Base-by-base conservation (phyloP, 805 yeast species). In the Cyberlindnera euphorbiae region DNA sequence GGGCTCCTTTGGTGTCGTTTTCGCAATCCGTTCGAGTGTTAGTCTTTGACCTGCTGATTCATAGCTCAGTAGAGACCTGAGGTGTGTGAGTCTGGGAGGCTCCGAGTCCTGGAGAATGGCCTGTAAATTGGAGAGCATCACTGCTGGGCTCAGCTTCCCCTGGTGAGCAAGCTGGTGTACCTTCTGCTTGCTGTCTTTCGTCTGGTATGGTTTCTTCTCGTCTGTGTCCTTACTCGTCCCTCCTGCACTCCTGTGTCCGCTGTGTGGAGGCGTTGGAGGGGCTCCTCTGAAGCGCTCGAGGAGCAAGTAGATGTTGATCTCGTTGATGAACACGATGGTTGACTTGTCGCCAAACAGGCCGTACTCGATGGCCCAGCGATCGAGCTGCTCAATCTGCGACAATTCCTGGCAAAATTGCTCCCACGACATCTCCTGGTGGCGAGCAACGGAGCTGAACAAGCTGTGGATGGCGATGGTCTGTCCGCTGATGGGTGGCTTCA, bases 41-140 rank as follows among this genome's bases (percentile, higher is more conserved):
- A 77, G 55, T 4, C 43, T 46, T 14, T 56, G 58, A n/a, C 62
- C 60, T 2, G 78, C 65, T 1, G 71, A 59, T 13, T 63, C 58
- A 26, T 55, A 55, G n/a, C 48, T 38, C n/a, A 64, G 28, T 8
- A 51, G 28, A 2, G 35, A 12, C 19, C 42, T 18, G n/a, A 52
- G 31, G n/a, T 38, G 31, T 5, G n/a, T 14, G n/a, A 44, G 42
- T n/a, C 42, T 28, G 15, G 25, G 17, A 5, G 41, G 19, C 9
- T 44, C 43, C 8, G 32, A 10, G 3, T 41, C 30, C 12, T 13
- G 18, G 10, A 38, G 10, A 7, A 33, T 17, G 17, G 34, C 36
- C 23, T 26, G n/a, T 16, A 43, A 25, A 7, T 39, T 23, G 2
- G 19, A 19, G 5, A 42, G 29, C 28, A 45, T 14, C 13, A 5